These are phyloP conservation scores for Phycomyces blakesleeanus DNA, from an alignment of 192 early-diverging fungal species.

Conservation along the genomic window DNA sequence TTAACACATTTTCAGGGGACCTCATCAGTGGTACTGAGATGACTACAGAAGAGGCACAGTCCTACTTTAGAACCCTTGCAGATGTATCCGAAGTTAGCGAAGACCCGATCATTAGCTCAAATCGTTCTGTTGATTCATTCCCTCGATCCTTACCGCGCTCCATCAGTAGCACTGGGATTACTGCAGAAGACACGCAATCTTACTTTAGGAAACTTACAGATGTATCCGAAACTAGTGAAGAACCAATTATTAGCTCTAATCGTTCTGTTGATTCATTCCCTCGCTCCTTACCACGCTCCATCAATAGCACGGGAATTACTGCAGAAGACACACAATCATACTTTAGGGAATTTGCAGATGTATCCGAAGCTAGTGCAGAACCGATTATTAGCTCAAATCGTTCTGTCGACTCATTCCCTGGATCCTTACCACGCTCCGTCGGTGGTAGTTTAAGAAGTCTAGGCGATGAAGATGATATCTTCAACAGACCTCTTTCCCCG, in stretches of 20 bases:
- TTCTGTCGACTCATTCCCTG: neutral
- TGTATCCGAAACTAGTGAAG: neutral
- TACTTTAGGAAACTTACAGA: neutral
- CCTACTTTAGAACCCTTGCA: neutral
- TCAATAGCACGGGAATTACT: neutral
- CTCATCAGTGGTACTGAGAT: neutral
- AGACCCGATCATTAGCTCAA: neutral
- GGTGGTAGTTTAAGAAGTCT: neutral
- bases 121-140: neutral
- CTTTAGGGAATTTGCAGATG: neutral
- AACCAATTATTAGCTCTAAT: neutral
- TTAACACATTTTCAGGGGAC: neutral
- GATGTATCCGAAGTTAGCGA: neutral
- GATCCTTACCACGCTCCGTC: neutral
- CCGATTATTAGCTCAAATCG: neutral
- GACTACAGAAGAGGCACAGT: neutral
- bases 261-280: neutral
- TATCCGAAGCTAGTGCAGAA: neutral
- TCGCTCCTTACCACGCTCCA: too few species aligned
- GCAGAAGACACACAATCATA: neutral
- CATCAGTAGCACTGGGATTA: neutral
- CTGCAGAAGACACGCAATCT: neutral
- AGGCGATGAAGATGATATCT: neutral
- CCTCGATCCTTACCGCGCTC: too few species aligned
- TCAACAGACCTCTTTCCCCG: neutral